A percentile compares a stretch with the other conserved stretches of the same genome.
phyloP scores from a whole-genome alignment of 805 yeast genomes.

The Pachysolen tannophilus region DNA sequence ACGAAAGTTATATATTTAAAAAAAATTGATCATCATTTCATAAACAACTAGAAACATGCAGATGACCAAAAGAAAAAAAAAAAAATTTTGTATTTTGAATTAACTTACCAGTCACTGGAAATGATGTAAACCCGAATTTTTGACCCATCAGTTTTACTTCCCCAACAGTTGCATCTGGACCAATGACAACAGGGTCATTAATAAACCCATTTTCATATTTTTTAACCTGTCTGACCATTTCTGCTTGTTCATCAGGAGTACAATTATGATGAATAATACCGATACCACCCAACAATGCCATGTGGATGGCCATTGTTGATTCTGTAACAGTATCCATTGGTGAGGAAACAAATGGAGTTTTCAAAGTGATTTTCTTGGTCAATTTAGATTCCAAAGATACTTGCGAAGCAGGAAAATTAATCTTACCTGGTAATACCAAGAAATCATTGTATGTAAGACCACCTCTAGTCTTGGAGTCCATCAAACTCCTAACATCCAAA shows the following conservation, averaged over 20 bases:
- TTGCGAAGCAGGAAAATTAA: constrained; percentile 71
- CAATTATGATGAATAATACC: constrained; percentile 99
- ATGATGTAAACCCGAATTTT: constrained; percentile 85
- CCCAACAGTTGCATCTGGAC: constrained; percentile 70
- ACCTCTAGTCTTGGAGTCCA: constrained; percentile 88
- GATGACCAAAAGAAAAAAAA: constrained; percentile 2
- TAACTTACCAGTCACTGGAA: constrained; percentile 98
- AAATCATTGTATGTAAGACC: constrained; percentile 98
- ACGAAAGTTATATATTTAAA: constrained; percentile 82
- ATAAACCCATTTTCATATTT: constrained; percentile 97
- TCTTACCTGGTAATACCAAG: constrained; percentile 90
- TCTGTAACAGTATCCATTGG: constrained; percentile 99
- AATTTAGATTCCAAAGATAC: constrained; percentile 79
- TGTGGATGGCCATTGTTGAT: constrained; percentile 93
- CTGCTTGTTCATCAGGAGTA: constrained; percentile 95
- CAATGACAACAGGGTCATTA: constrained; percentile 82
- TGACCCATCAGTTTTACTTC: constrained; percentile 68
- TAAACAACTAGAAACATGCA: constrained; percentile 4
- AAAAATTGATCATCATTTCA: constrained; percentile 46
- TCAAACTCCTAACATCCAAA: constrained; percentile 69
- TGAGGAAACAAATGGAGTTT: constrained; percentile 92
- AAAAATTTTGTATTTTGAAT: neutral
- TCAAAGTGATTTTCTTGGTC: constrained; percentile 86
- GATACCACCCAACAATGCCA: constrained; percentile 98
- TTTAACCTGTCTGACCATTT: constrained; percentile 95